Conservation (phyloP, 176 grass and related monocot genomes). For the Melocanna baccifera region DNA sequence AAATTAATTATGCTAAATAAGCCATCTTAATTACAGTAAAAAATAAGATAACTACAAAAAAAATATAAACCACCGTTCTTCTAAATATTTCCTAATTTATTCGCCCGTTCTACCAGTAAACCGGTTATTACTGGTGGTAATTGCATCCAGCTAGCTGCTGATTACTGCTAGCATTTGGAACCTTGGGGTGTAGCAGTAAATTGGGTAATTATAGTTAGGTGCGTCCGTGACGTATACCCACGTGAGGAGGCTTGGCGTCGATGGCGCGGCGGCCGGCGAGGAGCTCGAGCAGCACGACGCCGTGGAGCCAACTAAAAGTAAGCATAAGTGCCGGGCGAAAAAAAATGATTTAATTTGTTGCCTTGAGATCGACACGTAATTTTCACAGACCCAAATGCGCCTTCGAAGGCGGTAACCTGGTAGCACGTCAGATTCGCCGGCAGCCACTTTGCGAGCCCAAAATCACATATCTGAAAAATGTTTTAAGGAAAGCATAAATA, state of each 20-base stretch:
- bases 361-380: neutral
- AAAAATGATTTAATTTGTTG: neutral
- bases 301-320: neutral
- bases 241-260: conserved; percentile 44
- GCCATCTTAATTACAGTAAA: too few relatives aligned
- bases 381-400: conserved; percentile 65
- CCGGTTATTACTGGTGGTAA: neutral
- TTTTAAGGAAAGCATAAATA: too few relatives aligned
- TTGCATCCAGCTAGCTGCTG: neutral
- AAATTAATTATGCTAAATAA: too few relatives aligned
- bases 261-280: conserved; percentile 62
- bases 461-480: conserved; percentile 77
- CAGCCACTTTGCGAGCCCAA: conserved; percentile 79
- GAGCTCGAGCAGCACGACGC: conserved; percentile 72
- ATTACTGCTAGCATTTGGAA: neutral
- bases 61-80: too few relatives aligned
- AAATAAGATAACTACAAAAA: too few relatives aligned
- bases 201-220: neutral
- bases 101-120: neutral
- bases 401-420: conserved; percentile 62
- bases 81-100: too few relatives aligned
- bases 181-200: neutral
- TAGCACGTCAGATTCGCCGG: conserved; percentile 54
- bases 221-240: conserved; percentile 50
- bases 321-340: too few relatives aligned